These are phyloP conservation scores for Glycine tomentella DNA, from an alignment of 306 rosid genomes.

Conservation along the genomic window DNA sequence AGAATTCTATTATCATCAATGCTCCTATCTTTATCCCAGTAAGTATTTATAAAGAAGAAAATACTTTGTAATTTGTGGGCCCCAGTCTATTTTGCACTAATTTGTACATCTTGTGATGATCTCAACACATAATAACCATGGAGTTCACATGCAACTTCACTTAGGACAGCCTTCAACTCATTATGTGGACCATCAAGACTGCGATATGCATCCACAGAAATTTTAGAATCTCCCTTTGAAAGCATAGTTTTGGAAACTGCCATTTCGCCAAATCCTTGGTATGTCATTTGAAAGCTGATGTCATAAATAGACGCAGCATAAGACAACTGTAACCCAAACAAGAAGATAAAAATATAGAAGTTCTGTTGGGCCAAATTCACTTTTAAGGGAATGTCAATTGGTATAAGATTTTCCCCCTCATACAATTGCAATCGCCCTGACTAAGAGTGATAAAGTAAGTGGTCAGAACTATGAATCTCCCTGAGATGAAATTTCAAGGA, in stretches of 20 bases:
- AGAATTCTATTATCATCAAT: too few species aligned
- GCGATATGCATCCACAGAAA: constrained; percentile 55
- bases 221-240: constrained; percentile 71
- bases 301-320: too few species aligned
- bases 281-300: too few species aligned
- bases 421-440: constrained; percentile 5
- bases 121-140: constrained; percentile 71
- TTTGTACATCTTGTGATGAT: constrained; percentile 56
- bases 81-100: too few species aligned
- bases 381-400: constrained; percentile 5
- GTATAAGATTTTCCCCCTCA: background rate
- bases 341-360: background rate
- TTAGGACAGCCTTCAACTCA: constrained; percentile 68
- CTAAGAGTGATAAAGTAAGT: background rate
- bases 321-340: constrained; percentile 42
- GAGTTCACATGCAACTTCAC: constrained; percentile 73
- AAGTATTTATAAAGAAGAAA: too few species aligned
- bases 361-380: background rate
- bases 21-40: too few species aligned
- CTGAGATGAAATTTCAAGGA: too few species aligned
- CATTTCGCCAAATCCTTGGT: too few species aligned
- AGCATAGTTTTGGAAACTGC: constrained; percentile 55
- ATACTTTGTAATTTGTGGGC: too few species aligned
- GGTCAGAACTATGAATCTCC: too few species aligned
- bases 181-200: constrained; percentile 67